phyloP scores from a whole-genome alignment of 1,284 basidiomycete species.

The Apiotrichum gracile region DNA sequence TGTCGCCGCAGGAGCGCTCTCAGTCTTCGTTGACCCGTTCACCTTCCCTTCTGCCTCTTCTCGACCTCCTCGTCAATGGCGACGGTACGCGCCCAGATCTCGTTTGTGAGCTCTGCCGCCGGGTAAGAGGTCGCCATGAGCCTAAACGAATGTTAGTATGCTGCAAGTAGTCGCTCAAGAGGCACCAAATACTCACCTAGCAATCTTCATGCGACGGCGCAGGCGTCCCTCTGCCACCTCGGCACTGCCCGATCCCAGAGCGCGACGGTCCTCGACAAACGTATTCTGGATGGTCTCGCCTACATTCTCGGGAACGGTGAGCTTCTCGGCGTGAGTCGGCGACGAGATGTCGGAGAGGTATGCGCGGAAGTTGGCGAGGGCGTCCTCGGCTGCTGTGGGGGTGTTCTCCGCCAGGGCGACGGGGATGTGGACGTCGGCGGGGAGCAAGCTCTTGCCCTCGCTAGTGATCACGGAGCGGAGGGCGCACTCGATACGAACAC shows the following conservation, averaged over 20 bases:
- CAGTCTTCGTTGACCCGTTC: too few relatives aligned
- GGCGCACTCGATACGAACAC: conserved; percentile 41
- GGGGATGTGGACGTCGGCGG: conserved; percentile 36
- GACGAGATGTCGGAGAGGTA: conserved; percentile 26
- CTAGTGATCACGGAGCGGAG: conserved; percentile 32
- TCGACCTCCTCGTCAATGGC: conserved; percentile 34
- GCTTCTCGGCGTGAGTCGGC: conserved; percentile 12
- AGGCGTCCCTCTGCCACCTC: conserved; percentile 32
- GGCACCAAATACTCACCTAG: conserved; percentile 27
- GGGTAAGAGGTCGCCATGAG: conserved; percentile 35
- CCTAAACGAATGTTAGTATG: too few relatives aligned
- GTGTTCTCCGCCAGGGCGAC: conserved; percentile 1
- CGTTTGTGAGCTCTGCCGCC: conserved; percentile 20
- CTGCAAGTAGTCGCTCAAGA: too few relatives aligned
- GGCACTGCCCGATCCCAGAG: conserved; percentile 12
- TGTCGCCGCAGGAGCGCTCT: too few relatives aligned
- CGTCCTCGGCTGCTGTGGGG: background rate
- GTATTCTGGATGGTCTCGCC: conserved; percentile 36
- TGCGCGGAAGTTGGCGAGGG: conserved; percentile 21
- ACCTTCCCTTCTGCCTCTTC: conserved; percentile 5
- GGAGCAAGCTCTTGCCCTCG: conserved; percentile 42
- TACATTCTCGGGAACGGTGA: conserved; percentile 36
- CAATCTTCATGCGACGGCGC: conserved; percentile 43
- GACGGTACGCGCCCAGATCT: conserved; percentile 32
- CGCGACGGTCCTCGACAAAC: conserved; percentile 34